phyloP scores from a whole-genome alignment of 176 grass and related monocot genomes.

The Canna indica region DNA sequence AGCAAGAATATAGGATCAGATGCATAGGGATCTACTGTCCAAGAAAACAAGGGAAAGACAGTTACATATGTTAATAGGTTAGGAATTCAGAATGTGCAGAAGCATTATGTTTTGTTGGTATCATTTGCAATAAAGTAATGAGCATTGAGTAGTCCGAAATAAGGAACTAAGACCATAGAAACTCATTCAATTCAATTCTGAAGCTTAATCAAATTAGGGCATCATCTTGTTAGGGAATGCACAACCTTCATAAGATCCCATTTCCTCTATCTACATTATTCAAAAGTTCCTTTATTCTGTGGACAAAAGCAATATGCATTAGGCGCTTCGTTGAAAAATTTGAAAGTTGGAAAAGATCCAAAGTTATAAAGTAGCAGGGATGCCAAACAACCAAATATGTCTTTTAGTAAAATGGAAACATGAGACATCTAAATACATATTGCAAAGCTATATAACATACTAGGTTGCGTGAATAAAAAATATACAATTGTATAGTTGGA shows the following conservation, averaged over 20 bases:
- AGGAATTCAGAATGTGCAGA: neutral
- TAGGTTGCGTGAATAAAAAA: too few relatives aligned
- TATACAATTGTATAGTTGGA: too few relatives aligned
- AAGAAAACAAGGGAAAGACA: neutral
- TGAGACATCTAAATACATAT: too few relatives aligned
- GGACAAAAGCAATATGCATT: neutral
- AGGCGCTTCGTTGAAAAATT: neutral
- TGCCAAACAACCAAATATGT: too few relatives aligned
- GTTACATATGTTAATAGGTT: neutral
- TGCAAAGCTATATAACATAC: too few relatives aligned
- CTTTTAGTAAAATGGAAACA: too few relatives aligned
- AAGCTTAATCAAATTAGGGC: neutral
- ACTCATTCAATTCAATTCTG: neutral
- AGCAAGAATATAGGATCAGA: neutral
- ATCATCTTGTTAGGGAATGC: neutral
- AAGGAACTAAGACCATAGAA: neutral
- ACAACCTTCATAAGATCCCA: neutral
- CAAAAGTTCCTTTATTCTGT: neutral
- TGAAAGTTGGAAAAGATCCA: too few relatives aligned
- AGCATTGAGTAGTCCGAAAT: neutral
- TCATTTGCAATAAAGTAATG: neutral
- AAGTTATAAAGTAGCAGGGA: neutral
- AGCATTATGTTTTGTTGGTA: neutral
- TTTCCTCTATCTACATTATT: neutral
- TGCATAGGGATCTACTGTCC: neutral